Evolutionary conservation across 352 stramenopile genomes (phyloP), one percentile per base, ranked within the genome.

Genomic region (Phytophthora boehmeriae): DNA sequence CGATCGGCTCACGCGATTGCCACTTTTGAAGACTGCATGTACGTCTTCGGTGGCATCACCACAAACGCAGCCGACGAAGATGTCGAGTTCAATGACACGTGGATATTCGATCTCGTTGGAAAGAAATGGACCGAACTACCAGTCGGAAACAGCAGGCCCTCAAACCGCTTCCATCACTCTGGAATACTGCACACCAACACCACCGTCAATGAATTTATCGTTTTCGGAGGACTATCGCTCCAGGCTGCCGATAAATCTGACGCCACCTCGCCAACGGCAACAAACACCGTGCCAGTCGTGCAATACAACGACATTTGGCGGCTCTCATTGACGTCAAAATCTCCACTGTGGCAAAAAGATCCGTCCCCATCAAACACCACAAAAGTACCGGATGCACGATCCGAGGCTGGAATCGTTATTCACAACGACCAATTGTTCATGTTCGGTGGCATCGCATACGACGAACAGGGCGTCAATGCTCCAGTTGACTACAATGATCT

Each of bases 51-150:
- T 3, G 83, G 83, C 38, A 71, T 90, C 30, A 80, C 76, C 23
- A 64, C 71, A 6, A 48, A 62, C 8, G 54, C 56, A 25, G 52
- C 53, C 4, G 64, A 71, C 6, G 64, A 85, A 59, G 78, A 88
- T 45, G 45, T 80, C 53, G 83, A 93, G 58, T 86, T 76, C 28
- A 78, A 82, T n/a, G 83, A 93, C 54, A 90, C 83, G n/a, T 93
- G 83, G 83, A 61, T 65, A 10, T 86, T 88, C 38, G 73, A 88
- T 30, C 48, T 86, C 23, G 38, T 68, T 13, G 39, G 35, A 0
- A 62, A 65, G n/a, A 54, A 59, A 45, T 88, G 78, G 76, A 41
- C 64, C 0, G 59, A 78, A 27, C 10, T 85, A 5, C 54, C 58
- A 16, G 45, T 64, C 5, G 63, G 59, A 0, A 19, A 52, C 14